phyloP scores from a whole-genome alignment of 2,329 filamentous ascomycete species.

The Colletotrichum horii region DNA sequence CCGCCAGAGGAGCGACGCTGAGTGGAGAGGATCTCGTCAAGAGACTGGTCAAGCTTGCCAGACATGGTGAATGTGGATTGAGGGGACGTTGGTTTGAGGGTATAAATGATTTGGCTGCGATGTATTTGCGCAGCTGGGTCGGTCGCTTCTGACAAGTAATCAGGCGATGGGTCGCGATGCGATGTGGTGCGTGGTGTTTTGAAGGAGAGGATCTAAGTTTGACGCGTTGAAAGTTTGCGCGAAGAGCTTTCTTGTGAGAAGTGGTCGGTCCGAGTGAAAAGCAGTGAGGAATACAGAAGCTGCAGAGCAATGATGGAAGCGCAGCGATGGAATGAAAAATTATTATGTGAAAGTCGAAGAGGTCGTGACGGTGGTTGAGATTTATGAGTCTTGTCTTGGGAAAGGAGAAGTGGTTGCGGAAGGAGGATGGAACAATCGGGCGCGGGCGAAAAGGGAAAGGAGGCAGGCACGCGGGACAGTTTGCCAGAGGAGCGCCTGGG shows the following conservation, averaged over 20 bases:
- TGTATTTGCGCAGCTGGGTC: not conserved
- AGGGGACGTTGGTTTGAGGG: not conserved
- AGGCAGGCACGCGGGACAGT: not conserved
- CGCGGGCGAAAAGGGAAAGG: slow-evolving; percentile 18
- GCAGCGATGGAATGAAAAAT: not conserved
- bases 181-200: not conserved
- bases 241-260: not conserved
- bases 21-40: slow-evolving; percentile 94
- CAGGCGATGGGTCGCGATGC: not conserved
- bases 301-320: not conserved
- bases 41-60: slow-evolving; percentile 94
- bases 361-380: not conserved
- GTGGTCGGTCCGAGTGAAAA: not conserved
- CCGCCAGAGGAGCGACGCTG: slow-evolving; percentile 62
- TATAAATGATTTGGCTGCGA: not conserved
- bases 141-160: not conserved
- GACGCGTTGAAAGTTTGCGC: slow-evolving; percentile 12
- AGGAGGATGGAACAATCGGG: not conserved
- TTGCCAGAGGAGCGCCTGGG: slow-evolving; percentile 4
- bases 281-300: not conserved
- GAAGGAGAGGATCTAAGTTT: not conserved
- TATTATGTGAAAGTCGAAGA: not conserved
- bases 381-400: slow-evolving; percentile 2
- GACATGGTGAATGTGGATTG: slow-evolving; percentile 68
- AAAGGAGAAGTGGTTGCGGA: not conserved